Percentiles rank a stretch among this genome's conserved stretches.
Conservation (phyloP, 495 filamentous ascomycete genomes). For the Penicillium bialowiezense region DNA sequence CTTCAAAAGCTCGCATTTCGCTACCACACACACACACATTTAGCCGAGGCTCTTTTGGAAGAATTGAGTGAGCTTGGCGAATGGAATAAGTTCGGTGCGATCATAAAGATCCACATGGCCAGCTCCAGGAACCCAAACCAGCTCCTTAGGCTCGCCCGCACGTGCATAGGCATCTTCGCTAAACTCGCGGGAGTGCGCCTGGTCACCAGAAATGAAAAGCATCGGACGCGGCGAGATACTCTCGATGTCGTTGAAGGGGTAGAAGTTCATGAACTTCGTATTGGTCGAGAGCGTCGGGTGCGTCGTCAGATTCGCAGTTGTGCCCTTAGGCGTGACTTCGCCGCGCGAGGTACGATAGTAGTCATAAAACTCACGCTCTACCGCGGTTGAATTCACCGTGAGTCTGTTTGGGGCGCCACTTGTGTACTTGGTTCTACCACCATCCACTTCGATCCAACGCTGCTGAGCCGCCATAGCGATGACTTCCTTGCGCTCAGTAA, state of each 20-base stretch:
- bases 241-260: constrained; percentile 25
- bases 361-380: constrained; percentile 24
- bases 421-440: constrained; percentile 14
- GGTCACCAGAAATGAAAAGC: constrained; percentile 25
- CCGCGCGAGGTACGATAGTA: constrained; percentile 26
- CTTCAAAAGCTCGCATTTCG: too few species aligned
- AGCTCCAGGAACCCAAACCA: constrained; percentile 20
- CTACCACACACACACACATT: too few species aligned
- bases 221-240: constrained; percentile 27
- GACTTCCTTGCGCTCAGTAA: constrained; percentile 12
- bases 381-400: constrained; percentile 9
- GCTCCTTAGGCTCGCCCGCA: constrained; percentile 26
- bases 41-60: constrained; percentile 21
- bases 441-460: constrained; percentile 22
- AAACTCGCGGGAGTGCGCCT: constrained; percentile 26
- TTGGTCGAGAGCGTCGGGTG: constrained; percentile 19
- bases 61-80: constrained; percentile 19
- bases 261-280: constrained; percentile 26
- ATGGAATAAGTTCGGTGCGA: constrained; percentile 25
- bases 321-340: constrained; percentile 16
- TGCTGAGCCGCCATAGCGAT: constrained; percentile 19
- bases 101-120: constrained; percentile 29
- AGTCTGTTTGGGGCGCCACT: constrained; percentile 13
- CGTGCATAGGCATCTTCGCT: constrained; percentile 26
- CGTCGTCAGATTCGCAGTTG: constrained; percentile 17